Conservation (phyloP, 352 stramenopile genomes). For the Pythium volutum region DNA sequence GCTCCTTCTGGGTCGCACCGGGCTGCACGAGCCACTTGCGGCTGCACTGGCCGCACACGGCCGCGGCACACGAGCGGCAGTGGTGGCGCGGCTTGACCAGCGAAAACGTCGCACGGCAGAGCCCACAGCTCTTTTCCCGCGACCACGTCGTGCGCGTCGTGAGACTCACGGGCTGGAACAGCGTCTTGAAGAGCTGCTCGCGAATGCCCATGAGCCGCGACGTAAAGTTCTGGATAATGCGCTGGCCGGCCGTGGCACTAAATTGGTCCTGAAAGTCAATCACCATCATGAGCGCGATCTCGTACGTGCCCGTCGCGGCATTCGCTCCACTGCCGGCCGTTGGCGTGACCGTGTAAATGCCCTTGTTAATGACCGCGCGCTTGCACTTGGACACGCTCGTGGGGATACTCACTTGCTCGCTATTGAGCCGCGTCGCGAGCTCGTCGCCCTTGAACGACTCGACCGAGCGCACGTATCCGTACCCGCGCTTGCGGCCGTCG, state of each 20-base stretch:
- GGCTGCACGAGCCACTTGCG: conserved; percentile 80
- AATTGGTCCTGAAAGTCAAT: conserved; percentile 87
- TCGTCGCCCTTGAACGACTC: conserved; percentile 84
- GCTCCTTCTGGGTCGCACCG: conserved; percentile 39
- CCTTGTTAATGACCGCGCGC: conserved; percentile 80
- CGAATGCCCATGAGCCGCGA: conserved; percentile 76
- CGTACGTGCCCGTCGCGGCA: conserved; percentile 44
- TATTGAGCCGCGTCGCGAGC: conserved; percentile 60
- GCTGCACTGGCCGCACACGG: conserved; percentile 80
- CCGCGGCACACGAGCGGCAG: conserved; percentile 77
- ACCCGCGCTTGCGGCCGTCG: conserved; percentile 62
- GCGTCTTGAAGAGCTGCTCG: conserved; percentile 80
- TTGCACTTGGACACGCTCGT: conserved; percentile 85
- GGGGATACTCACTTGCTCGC: conserved; percentile 61
- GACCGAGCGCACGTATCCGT: conserved; percentile 75
- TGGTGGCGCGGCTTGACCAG: conserved; percentile 76
- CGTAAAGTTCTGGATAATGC: conserved; percentile 80
- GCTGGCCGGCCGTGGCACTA: conserved; percentile 42
- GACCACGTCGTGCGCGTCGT: conserved; percentile 58
- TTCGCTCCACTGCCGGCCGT: conserved; percentile 22
- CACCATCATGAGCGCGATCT: conserved; percentile 84
- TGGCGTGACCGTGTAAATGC: conserved; percentile 64
- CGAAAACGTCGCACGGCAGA: conserved; percentile 70
- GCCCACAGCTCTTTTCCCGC: conserved; percentile 51
- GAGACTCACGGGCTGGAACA: conserved; percentile 69